Evolutionary conservation across 441 rosid genomes (phyloP), one percentile per base, ranked within the genome.

Genomic region (Aleurites moluccanus): DNA sequence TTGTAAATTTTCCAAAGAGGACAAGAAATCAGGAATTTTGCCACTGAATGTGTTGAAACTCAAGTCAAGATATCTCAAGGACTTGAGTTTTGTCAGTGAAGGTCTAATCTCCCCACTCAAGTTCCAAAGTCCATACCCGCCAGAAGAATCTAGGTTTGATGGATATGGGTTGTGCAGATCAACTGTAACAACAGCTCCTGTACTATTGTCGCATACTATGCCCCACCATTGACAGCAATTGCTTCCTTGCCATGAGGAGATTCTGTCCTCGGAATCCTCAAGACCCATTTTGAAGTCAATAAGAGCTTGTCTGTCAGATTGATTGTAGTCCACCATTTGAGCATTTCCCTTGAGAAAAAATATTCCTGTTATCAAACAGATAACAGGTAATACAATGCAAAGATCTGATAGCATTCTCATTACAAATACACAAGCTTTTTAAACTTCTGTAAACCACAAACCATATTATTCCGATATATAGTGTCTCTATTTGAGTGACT

Each of bases 91-190:
- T 6, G 59, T 18, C 80, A 85, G 56, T 5, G 86, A 80, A 77
- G 88, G 84, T 53, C 78, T 78, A 52, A 83, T 77, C 65, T 80
- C 78, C 10, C 90, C 88, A 44, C 85, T 73, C 59, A 75, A 70
- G 75, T 72, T 80, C 80, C 74, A 68, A 27, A 64, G 73, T 0
- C 84, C 80, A 42, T 74, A 49, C 79, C 61, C 66, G 67, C 72
- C 50, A 8, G 69, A 75, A 63, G 49, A 33, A 62, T 30, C 67
- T 21, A 16, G 47, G 14, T 55, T 16, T 59, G 64, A 50, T 35
- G 71, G 70, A 66, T 74, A 18, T 52, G 33, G 73, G 50, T 62
- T 75, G 23, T 62, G 79, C 30, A 76, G 64, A 69, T 76, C 79
- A 50, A 76, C 60, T 0, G 28, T 6, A 35, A 25, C 21, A 52